Conservation (phyloP, 805 yeast genomes). For the Kodamaea leandrae region DNA sequence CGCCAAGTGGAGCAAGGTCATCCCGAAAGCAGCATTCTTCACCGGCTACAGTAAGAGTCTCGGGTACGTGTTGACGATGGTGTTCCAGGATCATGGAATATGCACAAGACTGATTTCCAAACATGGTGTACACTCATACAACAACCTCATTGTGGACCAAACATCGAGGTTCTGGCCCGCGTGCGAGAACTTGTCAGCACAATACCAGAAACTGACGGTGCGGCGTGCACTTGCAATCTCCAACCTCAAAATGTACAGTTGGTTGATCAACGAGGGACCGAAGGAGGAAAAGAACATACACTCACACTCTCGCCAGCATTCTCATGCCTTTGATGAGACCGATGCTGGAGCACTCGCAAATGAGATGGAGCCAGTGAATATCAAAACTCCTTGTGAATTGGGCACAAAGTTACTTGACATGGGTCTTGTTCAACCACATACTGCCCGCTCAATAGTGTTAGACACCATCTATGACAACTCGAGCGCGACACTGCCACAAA, state of each 20-base stretch:
- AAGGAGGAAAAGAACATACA: neutral
- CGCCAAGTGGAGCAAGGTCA: conserved; percentile 41
- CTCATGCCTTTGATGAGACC: conserved; percentile 79
- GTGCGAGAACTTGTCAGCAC: conserved; percentile 58
- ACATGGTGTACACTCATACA: conserved; percentile 63
- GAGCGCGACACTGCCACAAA: conserved; percentile 25
- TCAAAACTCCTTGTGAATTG: conserved; percentile 51
- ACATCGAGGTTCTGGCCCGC: conserved; percentile 77
- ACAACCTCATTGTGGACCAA: conserved; percentile 53
- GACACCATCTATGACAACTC: conserved; percentile 71
- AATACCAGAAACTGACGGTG: conserved; percentile 53
- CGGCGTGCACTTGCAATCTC: conserved; percentile 77
- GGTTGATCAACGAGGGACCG: conserved; percentile 43
- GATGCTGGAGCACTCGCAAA: conserved; percentile 80
- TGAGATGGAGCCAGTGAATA: conserved; percentile 52
- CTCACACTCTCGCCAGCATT: no score
- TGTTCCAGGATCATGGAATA: conserved; percentile 51
- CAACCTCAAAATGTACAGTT: conserved; percentile 62
- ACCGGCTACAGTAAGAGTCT: conserved; percentile 46
- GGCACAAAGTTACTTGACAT: conserved; percentile 55
- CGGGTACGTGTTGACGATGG: conserved; percentile 46
- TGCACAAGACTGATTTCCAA: conserved; percentile 56
- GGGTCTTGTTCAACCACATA: conserved; percentile 55
- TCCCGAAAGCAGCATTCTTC: conserved; percentile 52
- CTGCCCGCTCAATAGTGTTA: conserved; percentile 52